phyloP scores from a whole-genome alignment of 225 moss, liverwort and hornwort genomes.

The Anthoceros angustus region DNA sequence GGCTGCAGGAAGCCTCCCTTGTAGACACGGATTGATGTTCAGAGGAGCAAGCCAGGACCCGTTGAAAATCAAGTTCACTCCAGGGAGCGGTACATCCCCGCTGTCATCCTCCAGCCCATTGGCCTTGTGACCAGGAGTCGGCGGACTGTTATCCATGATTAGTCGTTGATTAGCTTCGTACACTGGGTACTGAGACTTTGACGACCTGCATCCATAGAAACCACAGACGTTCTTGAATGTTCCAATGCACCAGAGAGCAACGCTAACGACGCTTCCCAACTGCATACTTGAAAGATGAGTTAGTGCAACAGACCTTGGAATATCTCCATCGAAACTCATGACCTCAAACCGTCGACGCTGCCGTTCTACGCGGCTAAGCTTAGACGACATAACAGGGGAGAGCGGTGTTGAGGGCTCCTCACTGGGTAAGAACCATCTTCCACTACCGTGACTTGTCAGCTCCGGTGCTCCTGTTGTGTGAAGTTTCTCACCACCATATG shows the following conservation, averaged over 20 bases:
- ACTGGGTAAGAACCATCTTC: conserved; percentile 29
- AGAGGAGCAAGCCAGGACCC: conserved; percentile 47
- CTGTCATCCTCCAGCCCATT: conserved; percentile 51
- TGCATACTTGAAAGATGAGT: neutral
- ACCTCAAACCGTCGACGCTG: conserved; percentile 8
- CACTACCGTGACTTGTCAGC: conserved; percentile 14
- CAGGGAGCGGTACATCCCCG: conserved; percentile 65
- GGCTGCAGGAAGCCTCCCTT: conserved; percentile 83
- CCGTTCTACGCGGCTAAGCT: neutral
- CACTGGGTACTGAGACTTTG: neutral
- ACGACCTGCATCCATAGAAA: conserved; percentile 3
- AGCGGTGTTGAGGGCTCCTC: conserved; percentile 12
- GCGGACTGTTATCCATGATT: conserved; percentile 6
- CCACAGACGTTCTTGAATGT: no score
- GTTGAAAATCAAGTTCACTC: conserved; percentile 74
- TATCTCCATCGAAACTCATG: conserved; percentile 14
- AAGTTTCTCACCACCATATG: conserved; percentile 32
- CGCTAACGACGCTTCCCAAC: neutral
- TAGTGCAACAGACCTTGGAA: conserved; percentile 7
- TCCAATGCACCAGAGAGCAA: neutral
- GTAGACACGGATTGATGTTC: conserved; percentile 48
- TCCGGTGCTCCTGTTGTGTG: conserved; percentile 16
- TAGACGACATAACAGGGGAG: neutral
- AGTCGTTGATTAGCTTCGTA: conserved; percentile 7
- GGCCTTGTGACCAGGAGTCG: conserved; percentile 12